Evolutionary conservation across 1,284 basidiomycete species (phyloP).

Genomic region (Sparassis latifolia): DNA sequence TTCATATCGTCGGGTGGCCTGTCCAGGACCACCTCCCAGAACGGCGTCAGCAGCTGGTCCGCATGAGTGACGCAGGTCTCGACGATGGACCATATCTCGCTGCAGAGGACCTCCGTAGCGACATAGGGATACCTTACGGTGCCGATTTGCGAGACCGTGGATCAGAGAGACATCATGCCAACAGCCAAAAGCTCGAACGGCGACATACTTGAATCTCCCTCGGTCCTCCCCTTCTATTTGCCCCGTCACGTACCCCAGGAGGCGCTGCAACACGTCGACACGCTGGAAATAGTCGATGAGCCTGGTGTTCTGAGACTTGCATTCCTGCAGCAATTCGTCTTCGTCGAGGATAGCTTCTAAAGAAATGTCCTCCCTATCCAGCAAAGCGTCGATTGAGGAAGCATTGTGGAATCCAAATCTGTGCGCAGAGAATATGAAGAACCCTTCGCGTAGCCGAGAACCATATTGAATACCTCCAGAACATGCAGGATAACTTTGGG

Average conservation of each 20-base stretch:
- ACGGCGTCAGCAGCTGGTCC: slow-evolving; percentile 69
- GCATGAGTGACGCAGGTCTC: slow-evolving; percentile 80
- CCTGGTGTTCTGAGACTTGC: slow-evolving; percentile 90
- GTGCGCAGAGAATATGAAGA: slow-evolving; percentile 17
- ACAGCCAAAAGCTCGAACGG: neutral
- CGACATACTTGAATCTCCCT: slow-evolving; percentile 64
- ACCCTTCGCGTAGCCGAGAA: slow-evolving; percentile 8
- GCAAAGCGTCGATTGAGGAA: slow-evolving; percentile 74
- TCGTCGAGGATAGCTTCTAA: slow-evolving; percentile 92
- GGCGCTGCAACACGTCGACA: slow-evolving; percentile 70
- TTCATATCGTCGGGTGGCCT: slow-evolving; percentile 74
- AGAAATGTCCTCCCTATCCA: slow-evolving; percentile 78
- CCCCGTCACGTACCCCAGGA: slow-evolving; percentile 82
- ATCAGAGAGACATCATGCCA: neutral
- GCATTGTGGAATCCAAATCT: slow-evolving; percentile 86
- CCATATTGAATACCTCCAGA: slow-evolving; percentile 25
- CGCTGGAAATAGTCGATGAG: slow-evolving; percentile 83
- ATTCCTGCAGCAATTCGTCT: slow-evolving; percentile 91
- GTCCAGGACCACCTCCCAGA: slow-evolving; percentile 92
- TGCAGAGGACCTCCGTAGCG: slow-evolving; percentile 93
- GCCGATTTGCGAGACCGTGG: no score
- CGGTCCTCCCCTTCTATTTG: slow-evolving; percentile 75
- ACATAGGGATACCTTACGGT: slow-evolving; percentile 82
- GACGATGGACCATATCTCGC: slow-evolving; percentile 92
- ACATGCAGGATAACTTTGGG: slow-evolving; percentile 19